phyloP scores from a whole-genome alignment of 2,329 filamentous ascomycete genomes.

The Cercospora sesami region DNA sequence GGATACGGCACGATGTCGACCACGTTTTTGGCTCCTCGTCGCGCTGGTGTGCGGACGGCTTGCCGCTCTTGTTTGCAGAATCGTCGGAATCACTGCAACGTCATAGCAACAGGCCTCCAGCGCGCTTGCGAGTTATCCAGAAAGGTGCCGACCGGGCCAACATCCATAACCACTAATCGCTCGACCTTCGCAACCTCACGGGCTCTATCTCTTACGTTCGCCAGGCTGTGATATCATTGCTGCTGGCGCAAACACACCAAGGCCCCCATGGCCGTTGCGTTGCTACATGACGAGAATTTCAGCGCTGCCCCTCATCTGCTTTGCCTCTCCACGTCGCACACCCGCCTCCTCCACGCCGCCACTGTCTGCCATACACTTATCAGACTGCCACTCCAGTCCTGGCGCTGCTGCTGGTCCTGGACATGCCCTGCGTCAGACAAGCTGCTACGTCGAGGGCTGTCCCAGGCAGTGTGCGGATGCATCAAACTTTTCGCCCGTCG shows the following conservation, averaged over 20 bases:
- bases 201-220: neutral
- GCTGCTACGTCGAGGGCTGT: neutral
- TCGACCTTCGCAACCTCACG: neutral
- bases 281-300: neutral
- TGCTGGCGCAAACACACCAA: neutral
- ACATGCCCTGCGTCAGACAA: neutral
- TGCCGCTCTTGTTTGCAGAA: slow-evolving; percentile 2
- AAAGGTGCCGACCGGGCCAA: neutral
- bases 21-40: neutral
- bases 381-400: neutral
- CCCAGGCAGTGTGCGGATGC: neutral
- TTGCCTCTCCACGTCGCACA: neutral
- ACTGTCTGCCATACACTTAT: neutral
- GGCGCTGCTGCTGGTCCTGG: neutral
- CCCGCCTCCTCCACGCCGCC: neutral
- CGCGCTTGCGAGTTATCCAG: slow-evolving; percentile 6
- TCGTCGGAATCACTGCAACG: slow-evolving; percentile 2
- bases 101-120: slow-evolving; percentile 1
- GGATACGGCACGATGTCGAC: neutral
- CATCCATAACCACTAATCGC: neutral
- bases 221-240: neutral
- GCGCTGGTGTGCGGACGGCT: neutral
- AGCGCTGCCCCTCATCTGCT: neutral
- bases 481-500: neutral
- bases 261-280: neutral